Evolutionary conservation across 2,329 filamentous ascomycete species (phyloP), one percentile per base, ranked within the genome.

Genomic region (Pestalotiopsis fici): DNA sequence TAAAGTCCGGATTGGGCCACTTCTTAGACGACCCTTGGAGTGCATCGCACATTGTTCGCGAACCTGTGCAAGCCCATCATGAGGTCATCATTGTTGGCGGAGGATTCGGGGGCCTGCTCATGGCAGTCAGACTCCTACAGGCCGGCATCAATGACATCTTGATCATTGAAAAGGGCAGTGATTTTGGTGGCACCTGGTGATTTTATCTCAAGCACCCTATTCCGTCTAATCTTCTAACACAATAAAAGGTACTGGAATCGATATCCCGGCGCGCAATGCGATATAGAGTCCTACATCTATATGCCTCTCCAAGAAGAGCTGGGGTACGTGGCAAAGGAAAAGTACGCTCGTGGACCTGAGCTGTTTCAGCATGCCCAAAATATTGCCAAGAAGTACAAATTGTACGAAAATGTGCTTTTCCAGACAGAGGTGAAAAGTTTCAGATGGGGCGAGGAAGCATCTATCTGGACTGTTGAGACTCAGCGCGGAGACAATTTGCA

Each of bases 231-330:
- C 13, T 47, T 47, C 43, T 47, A 3, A 47, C 43, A n/a, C 15
- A 1, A 18, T 47, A 18, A 47, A 2, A 47, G 83, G 76, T 85
- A 83, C 69, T 84, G 81, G 80, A 84, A 85, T 59, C 76, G 79
- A 11, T 85, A 84, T 66, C 83, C 83, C 1, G 83, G 83, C 3
- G 69, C 83, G 3, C 77, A 75, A 69, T 85, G 83, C 67, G 84
- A 86, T 71, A 74, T 85, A 12, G 83, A 86, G 69, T 78, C 76
- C 56, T 85, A 83, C 69, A 78, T 78, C 50, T 86, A 85, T 67
- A 73, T 85, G 70, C 82, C 83, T 25, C 70, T 83, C 18, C 74
- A 85, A 3, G 83, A 85, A 66, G 83, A 85, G 71, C 82, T 78
- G 11, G 78, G 78, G 2, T 85, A 85, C 69, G 81, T 85, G 72